Percentiles rank a stretch among this genome's conserved stretches.
Evolutionary conservation across 73 alveolate genomes (phyloP).

Genomic region (Strombidium stylifer): DNA sequence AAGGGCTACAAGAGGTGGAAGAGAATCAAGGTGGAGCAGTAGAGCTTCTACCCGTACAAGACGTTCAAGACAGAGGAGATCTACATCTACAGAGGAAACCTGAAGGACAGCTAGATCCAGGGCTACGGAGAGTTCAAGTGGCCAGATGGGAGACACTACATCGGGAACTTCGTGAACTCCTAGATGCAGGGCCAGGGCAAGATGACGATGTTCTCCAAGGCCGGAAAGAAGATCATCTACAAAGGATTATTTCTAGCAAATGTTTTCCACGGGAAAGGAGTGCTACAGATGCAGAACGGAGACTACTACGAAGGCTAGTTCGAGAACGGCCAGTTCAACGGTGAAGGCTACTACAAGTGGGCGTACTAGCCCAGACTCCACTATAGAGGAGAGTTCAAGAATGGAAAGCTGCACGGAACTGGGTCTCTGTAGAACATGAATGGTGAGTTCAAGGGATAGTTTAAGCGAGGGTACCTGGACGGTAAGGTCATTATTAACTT

Average conservation of each 20-base stretch:
- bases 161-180: constrained; percentile 25
- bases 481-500: constrained; percentile 32
- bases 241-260: constrained; percentile 46
- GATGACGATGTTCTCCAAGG: constrained; percentile 32
- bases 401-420: constrained; percentile 35
- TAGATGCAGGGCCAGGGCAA: constrained; percentile 48
- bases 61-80: constrained; percentile 1
- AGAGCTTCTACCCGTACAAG: background rate
- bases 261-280: constrained; percentile 53
- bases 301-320: constrained; percentile 57
- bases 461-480: constrained; percentile 24
- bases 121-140: constrained; percentile 48
- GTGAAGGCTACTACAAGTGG: constrained; percentile 49
- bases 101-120: constrained; percentile 13
- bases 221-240: constrained; percentile 29
- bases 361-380: constrained; percentile 9
- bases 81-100: constrained; percentile 31
- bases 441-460: constrained; percentile 34
- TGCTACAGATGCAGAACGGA: constrained; percentile 47
- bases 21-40: background rate
- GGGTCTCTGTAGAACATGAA: constrained; percentile 20
- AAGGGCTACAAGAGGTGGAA: constrained; percentile 52
- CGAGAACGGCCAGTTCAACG: constrained; percentile 43
- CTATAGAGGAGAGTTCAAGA: constrained; percentile 39
- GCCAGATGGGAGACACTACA: constrained; percentile 53